A percentile compares a stretch with the other conserved stretches of the same genome.
Evolutionary conservation across 305 asterid genomes (phyloP).

Genomic region (Nicotiana rustica): DNA sequence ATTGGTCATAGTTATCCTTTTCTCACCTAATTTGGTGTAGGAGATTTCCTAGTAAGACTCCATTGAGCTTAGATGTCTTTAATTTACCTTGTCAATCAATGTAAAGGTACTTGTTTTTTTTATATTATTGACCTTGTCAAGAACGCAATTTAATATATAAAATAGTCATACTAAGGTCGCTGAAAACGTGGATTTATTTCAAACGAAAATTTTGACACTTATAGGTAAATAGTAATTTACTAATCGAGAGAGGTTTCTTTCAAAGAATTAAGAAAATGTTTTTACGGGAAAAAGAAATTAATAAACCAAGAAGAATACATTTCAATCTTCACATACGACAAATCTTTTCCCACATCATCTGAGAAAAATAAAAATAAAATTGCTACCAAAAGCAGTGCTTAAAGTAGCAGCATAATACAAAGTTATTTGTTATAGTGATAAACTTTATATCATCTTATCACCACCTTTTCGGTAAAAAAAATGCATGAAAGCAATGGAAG

Average conservation of each 20-base stretch:
- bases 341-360: slow-evolving; percentile 26
- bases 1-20: slow-evolving; percentile 31
- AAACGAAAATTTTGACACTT: background rate
- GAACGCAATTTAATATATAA: background rate
- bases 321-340: slow-evolving; percentile 8
- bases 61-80: slow-evolving; percentile 20
- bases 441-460: slow-evolving; percentile 37
- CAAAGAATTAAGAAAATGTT: background rate
- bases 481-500: slow-evolving; percentile 37
- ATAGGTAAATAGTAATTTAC: background rate
- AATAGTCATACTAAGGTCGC: background rate
- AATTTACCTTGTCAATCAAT: slow-evolving; percentile 27
- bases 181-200: background rate
- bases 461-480: slow-evolving; percentile 41
- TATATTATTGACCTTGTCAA: background rate
- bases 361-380: background rate
- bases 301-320: background rate
- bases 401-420: slow-evolving; percentile 1
- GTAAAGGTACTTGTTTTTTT: background rate
- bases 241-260: background rate
- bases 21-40: slow-evolving; percentile 29
- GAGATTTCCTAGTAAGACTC: slow-evolving; percentile 31
- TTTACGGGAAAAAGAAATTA: background rate
- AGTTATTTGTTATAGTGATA: slow-evolving; percentile 1
- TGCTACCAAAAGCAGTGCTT: background rate